phyloP scores from a whole-genome alignment of 257 asterid species.

The Solanum chaucha region DNA sequence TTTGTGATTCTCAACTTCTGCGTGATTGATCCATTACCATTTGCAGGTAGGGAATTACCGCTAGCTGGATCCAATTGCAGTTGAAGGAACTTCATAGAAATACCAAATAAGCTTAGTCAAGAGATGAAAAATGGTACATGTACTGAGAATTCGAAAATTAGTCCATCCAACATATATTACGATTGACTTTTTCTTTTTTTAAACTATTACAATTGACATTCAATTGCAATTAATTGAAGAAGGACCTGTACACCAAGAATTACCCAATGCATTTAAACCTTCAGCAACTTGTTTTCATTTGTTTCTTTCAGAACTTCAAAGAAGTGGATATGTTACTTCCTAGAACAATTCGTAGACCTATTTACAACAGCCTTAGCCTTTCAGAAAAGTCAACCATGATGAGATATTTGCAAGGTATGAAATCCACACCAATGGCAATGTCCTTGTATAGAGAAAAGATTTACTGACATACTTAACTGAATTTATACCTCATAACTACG shows the following conservation, averaged over 20 bases:
- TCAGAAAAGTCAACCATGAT: neutral
- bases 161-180: neutral
- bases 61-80: constrained; percentile 95
- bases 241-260: neutral
- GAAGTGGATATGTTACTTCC: neutral
- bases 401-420: neutral
- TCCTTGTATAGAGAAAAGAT: neutral
- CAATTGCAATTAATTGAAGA: neutral
- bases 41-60: constrained; percentile 62
- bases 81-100: constrained; percentile 71
- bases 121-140: neutral
- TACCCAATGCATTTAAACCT: neutral
- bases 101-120: neutral
- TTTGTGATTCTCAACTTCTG: constrained; percentile 75
- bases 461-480: neutral
- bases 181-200: neutral
- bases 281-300: neutral
- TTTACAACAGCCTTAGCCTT: neutral
- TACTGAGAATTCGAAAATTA: neutral
- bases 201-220: neutral
- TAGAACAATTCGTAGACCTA: neutral
- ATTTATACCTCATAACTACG: neutral
- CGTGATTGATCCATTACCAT: constrained; percentile 54
- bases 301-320: neutral
- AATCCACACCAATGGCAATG: neutral